Evolutionary conservation across 75 land plant species (phyloP).

Genomic region (Picea sitchensis): DNA sequence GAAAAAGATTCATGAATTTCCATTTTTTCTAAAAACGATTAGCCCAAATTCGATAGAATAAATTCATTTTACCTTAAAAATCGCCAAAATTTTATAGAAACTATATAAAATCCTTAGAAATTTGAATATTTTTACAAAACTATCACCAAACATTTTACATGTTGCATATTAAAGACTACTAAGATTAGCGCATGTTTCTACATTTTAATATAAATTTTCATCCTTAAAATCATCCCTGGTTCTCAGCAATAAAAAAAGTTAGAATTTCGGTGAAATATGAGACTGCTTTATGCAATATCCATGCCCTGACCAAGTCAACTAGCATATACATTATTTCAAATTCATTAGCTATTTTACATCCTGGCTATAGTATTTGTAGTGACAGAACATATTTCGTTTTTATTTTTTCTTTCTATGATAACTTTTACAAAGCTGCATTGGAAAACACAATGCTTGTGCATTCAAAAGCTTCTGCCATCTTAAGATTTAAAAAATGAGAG

Average conservation of each 20-base stretch:
- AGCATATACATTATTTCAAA: background rate
- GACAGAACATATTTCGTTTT: background rate
- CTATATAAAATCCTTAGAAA: no score
- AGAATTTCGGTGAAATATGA: background rate
- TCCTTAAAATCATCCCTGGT: no score
- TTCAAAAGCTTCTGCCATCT: background rate
- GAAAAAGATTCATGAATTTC: no score
- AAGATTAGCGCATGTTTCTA: no score
- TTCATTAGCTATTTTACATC: background rate
- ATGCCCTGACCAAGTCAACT: background rate
- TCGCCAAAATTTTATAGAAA: no score
- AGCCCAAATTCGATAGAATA: no score
- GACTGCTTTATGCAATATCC: background rate
- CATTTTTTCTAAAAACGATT: no score
- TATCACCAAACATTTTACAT: no score
- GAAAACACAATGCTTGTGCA: slow-evolving; percentile 1
- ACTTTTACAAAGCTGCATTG: background rate
- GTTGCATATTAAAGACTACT: no score
- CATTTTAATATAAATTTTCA: no score
- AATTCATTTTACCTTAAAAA: no score
- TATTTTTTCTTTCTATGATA: background rate
- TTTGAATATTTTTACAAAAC: no score
- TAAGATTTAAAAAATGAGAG: background rate
- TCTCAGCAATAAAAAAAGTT: background rate
- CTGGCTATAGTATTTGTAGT: background rate